Percentiles rank a stretch among this genome's conserved stretches.
These are phyloP conservation scores for Plasmodium chabaudi DNA, from an alignment of 169 alveolate genomes.

Conservation along the genomic window DNA sequence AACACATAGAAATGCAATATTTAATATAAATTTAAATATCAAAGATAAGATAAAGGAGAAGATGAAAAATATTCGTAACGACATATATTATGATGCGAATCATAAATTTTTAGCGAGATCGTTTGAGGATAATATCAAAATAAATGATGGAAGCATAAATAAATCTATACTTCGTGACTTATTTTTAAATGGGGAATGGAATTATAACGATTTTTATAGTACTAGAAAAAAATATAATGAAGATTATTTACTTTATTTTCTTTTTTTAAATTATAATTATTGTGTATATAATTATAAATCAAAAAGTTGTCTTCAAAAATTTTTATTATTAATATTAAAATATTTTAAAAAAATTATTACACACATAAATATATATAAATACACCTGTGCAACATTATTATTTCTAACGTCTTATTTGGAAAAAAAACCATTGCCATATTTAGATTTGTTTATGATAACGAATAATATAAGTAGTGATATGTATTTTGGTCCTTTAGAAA, in stretches of 20 bases:
- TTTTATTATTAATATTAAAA: conserved; percentile 15
- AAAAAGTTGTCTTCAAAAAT: conserved; percentile 5
- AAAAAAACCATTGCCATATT: conserved; percentile 19
- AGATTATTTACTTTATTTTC: conserved; percentile 27
- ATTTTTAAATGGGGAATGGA: neutral
- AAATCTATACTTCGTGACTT: neutral
- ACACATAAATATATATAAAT: conserved; percentile 45
- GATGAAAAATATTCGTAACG: conserved; percentile 7
- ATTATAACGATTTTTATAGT: neutral
- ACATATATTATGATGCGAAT: neutral
- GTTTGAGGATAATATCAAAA: neutral
- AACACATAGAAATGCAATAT: conserved; percentile 17
- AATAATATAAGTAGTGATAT: neutral
- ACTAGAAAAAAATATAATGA: conserved; percentile 19
- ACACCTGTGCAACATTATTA: conserved; percentile 23
- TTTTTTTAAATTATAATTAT: conserved; percentile 62
- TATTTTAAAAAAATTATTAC: conserved; percentile 17
- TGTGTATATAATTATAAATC: conserved; percentile 37
- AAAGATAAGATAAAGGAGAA: conserved; percentile 44
- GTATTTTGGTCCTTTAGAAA: neutral
- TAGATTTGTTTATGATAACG: neutral
- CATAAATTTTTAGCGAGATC: neutral
- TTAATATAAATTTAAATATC: conserved; percentile 35
- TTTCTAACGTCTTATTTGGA: conserved; percentile 35
- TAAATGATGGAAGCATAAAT: neutral